Base-by-base conservation (phyloP, 495 filamentous ascomycete genomes). In the Daldinia loculata region DNA sequence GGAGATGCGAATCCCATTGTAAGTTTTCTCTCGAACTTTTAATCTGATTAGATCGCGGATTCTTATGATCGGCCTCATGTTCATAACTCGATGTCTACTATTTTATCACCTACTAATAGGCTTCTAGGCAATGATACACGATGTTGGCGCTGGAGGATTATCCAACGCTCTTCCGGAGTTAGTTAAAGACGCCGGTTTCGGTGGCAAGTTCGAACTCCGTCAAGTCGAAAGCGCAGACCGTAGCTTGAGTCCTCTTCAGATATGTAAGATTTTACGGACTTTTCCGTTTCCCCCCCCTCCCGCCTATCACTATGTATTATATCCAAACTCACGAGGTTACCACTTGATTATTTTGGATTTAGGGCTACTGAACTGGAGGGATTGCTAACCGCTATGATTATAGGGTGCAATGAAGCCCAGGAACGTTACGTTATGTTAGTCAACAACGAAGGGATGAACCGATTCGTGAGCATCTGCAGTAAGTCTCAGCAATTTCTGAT, bases 91-190 rank as follows among this genome's bases (percentile, higher is more conserved):
- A 45, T 12, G 14, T 36, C 19, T 29, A 36, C 38, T 43, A 14
- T 6, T 4, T 61, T 6, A 11, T 45, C 32, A 27, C 43, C 65
- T 26, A 69, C 27, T 51, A 43, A n/a, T 2, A 34, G 4, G 15
- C 12, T 7, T 41, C 24, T 3, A 73, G 70, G 89, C 90, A 61
- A 94, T 97, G 80, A 98, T 99, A 75, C 95, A 99, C 76, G 95
- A 98, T 74, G 95, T 99, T 53, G 95, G 95, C 60, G 96, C 95
- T 34, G 95, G 95, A 74, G 95, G 95, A 53, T 81, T 98, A 32
- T 97, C 93, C 0, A 99, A 98, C 77, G 96, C 94, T 24, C 84
- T 99, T 22, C 92, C 93, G 4, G 95, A 98, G 76, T 83, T 99
- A 19, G 94, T 97, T 34, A 91, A 95, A 67, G 95, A 99, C 77